Conservation (phyloP, 768 basidiomycete species). For the Pseudohyphozyma bogoriensis region DNA sequence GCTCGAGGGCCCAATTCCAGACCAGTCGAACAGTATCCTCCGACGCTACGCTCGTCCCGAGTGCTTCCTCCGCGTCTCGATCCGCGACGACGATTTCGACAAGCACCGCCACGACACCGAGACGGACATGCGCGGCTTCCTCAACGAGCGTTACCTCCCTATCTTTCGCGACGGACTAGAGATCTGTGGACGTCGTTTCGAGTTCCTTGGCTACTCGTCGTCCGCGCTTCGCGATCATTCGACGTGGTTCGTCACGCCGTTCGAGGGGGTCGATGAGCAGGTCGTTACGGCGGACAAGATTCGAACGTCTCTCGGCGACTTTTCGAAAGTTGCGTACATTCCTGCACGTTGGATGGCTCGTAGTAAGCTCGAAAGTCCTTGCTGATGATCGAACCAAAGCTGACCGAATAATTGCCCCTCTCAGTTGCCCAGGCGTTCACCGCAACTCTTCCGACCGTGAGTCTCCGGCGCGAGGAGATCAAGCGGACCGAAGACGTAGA, state of each 20-base stretch:
- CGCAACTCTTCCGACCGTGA: neutral
- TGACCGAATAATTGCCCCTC: slow-evolving; percentile 50
- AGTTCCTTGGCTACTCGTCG: slow-evolving; percentile 19
- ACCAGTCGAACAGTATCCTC: slow-evolving; percentile 71
- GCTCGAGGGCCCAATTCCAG: slow-evolving; percentile 34
- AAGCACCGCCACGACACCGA: slow-evolving; percentile 61
- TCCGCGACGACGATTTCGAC: slow-evolving; percentile 72
- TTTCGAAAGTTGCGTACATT: slow-evolving; percentile 61
- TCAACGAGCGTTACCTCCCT: slow-evolving; percentile 52
- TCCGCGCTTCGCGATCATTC: slow-evolving; percentile 18
- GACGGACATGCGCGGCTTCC: slow-evolving; percentile 51
- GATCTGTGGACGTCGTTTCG: slow-evolving; percentile 3
- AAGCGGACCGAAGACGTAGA: neutral
- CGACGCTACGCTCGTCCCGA: slow-evolving; percentile 51
- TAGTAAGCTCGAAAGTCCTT: no score
- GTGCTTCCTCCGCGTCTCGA: slow-evolving; percentile 72
- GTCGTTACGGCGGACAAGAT: slow-evolving; percentile 52
- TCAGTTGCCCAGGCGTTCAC: neutral
- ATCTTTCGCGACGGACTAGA: slow-evolving; percentile 50
- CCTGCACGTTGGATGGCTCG: slow-evolving; percentile 52
- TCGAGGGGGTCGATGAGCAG: slow-evolving; percentile 44
- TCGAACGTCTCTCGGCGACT: slow-evolving; percentile 57
- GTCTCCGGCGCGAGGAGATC: neutral
- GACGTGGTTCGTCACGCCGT: slow-evolving; percentile 52
- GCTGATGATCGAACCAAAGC: no score